Conservation (phyloP, 257 asterid species). For the Cruciata laevipes region DNA sequence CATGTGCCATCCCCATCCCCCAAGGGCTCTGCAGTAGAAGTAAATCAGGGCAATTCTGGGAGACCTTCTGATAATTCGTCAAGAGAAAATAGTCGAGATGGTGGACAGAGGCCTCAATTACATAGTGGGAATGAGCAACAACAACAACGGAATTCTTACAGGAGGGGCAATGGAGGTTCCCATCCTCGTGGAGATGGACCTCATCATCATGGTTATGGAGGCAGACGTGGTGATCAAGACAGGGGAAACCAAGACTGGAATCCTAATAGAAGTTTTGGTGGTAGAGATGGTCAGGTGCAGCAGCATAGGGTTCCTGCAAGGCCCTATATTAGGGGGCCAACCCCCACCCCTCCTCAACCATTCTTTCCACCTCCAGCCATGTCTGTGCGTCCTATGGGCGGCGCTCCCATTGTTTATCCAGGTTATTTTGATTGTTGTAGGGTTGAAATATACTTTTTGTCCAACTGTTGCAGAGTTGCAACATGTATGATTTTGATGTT, state of each 20-base stretch:
- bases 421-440: constrained; percentile 35
- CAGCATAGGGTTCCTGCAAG: constrained; percentile 43
- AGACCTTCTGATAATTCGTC: constrained; percentile 37
- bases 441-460: constrained; percentile 36
- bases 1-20: constrained; percentile 31
- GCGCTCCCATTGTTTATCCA: constrained; percentile 42
- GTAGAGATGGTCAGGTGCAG: constrained; percentile 47
- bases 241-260: constrained; percentile 48
- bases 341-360: constrained; percentile 30
- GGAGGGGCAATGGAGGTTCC: constrained; percentile 54
- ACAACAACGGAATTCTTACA: constrained; percentile 43
- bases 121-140: constrained; percentile 47
- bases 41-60: constrained; percentile 21
- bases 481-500: not conserved
- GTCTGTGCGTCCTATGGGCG: constrained; percentile 34
- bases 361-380: constrained; percentile 40
- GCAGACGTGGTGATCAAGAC: constrained; percentile 68
- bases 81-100: constrained; percentile 37
- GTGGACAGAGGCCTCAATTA: constrained; percentile 41
- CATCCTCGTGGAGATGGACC: constrained; percentile 57
- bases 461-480: constrained; percentile 30
- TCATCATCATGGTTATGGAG: constrained; percentile 38
- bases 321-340: constrained; percentile 49
- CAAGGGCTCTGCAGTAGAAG: constrained; percentile 31
- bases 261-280: constrained; percentile 43